phyloP scores from a whole-genome alignment of 2,329 filamentous ascomycete species.

The Amauroascus verrucosus region DNA sequence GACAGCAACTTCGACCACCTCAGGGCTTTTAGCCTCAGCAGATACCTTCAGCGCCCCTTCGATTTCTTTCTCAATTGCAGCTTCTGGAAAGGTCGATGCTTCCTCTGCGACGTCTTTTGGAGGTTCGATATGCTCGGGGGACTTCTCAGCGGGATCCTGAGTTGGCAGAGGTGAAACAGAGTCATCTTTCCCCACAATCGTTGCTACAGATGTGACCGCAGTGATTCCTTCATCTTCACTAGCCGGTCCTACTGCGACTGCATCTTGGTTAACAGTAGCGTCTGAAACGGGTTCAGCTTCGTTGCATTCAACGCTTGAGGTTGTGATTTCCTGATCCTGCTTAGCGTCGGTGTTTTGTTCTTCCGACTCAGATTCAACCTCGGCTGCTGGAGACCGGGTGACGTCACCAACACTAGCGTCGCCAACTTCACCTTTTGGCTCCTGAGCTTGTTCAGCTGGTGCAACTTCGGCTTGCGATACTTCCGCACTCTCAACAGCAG shows the following conservation, averaged over 20 bases:
- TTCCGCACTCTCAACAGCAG: not conserved
- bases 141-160: not conserved
- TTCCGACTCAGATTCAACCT: not conserved
- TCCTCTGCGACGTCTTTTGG: constrained; percentile 2
- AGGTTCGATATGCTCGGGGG: not conserved
- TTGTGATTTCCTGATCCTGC: constrained; percentile 5
- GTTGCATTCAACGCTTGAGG: not conserved
- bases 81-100: not conserved
- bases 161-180: not conserved
- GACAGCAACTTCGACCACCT: not conserved
- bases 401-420: not conserved
- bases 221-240: not conserved
- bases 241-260: not conserved
- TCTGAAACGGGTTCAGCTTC: not conserved
- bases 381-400: not conserved
- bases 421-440: not conserved
- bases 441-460: not conserved
- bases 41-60: not conserved
- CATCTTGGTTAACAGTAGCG: not conserved
- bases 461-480: not conserved
- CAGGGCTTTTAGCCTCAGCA: not conserved
- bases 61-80: not conserved
- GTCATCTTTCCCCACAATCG: not conserved
- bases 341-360: constrained; percentile 4
- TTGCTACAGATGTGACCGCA: not conserved